Base-by-base conservation (phyloP, 1,139 yeast species). In the Pichia kudriavzevii region DNA sequence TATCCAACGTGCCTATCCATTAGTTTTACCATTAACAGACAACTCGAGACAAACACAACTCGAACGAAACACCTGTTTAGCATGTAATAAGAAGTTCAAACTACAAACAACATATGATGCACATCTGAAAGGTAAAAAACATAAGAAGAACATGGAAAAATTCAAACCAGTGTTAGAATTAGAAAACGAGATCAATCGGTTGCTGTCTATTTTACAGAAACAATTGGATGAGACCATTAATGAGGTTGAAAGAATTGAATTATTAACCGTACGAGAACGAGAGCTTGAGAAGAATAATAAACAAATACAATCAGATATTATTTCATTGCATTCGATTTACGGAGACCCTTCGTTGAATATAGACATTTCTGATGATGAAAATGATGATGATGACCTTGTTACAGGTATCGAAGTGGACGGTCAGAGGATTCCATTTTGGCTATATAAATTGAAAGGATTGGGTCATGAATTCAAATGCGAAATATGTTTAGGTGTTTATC, bases 331-430 rank as follows among this genome's bases (percentile, higher is more conserved):
- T 3, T 9, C 30, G 20, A 33, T 36, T 55, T 32, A 48, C 50
- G 19, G 56, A 4, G 26, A 14, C 2, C 55, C 51, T 12, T 46
- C 43, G 12, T 43, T 44, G 4, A 45, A 45, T 5, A 50, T 45
- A 7, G 30, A 14, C 3, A 52, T 34, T 7, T 49, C 38, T 1
- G 51, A 42, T 2, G 47, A 47, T 2, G 50, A 49, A 4, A 48
- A 41, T 7, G 48, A 44, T 8, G 55, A 51, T n/a, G 56, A 52
- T 38, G 32, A 28, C 9, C 20, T 38, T n/a, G 40, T 38, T 22
- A 65, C 63, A 36, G 97, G 95, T 0, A 71, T 84, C 23, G n/a
- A n/a, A n/a, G n/a, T n/a, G n/a, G 95, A 88, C 57, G 97, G 97
- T 0, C 71, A 71, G 27, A 96, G 97, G 0, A 85, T 91, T 26